Evolutionary conservation across 2,329 filamentous ascomycete genomes (phyloP), one percentile per base, ranked within the genome.

Genomic region (Xylariaceae sp.): DNA sequence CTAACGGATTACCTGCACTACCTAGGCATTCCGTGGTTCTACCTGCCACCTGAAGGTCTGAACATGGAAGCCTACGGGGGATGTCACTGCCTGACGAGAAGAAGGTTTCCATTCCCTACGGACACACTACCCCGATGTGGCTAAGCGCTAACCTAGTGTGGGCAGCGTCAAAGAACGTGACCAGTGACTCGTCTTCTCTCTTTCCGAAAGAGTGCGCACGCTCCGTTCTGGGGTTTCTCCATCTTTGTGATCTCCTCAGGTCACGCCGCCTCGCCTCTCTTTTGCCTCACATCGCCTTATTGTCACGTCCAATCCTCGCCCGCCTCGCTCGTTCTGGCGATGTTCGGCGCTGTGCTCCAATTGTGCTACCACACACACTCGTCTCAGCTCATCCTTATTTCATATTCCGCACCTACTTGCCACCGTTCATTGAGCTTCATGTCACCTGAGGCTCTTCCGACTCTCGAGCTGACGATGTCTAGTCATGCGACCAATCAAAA

Each of bases 401-500:
- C 11, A 10, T 42, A 10, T 42, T 42, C 3, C 23, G 23, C 23
- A 30, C 23, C 1, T 30, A 30, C 11, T 42, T 42, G 8, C 37
- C 37, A 42, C 37, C 11, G 8, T 42, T 10, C 37, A 42, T 13
- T 13, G 11, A 9, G 37, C 37, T 42, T 45, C 42, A 45, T 45
- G 55, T 62, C 62, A 63, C 59, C 52, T 62, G 62, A 62, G 42
- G 54, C 53, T 57, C 54, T 54, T 18, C 23, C 23, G 23, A 30
- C 13, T 45, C 8, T 15, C 47, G 50, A 51, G 53, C 44, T 56
- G 51, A 58, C 34, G 48, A 45, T 47, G 35, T 45, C 42, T 49
- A 15, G 45, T 58, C 57, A 51, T 50, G 57, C 53, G 55, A 55
- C 57, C 55, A 62, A 62, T 62, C 52, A 49, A 56, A 42, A 4